phyloP scores from a whole-genome alignment of 768 basidiomycete species.

The Rhodotorula toruloides region DNA sequence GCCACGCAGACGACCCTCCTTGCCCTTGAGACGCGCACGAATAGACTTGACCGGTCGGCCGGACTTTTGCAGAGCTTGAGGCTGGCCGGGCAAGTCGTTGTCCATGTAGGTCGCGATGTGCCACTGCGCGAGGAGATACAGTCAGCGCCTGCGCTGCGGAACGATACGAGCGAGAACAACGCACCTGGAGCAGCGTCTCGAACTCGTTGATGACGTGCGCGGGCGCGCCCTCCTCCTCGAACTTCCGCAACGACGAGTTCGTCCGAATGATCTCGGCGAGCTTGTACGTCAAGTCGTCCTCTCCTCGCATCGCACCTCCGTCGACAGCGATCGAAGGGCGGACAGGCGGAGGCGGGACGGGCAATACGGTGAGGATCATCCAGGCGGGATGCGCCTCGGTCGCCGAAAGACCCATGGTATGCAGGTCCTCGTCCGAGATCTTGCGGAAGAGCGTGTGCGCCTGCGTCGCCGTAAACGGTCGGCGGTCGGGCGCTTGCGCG shows the following conservation, averaged over 20 bases:
- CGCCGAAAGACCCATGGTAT: slow-evolving; percentile 83
- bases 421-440: slow-evolving; percentile 81
- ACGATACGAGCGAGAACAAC: slow-evolving; percentile 35
- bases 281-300: slow-evolving; percentile 98
- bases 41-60: slow-evolving; percentile 97
- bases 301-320: slow-evolving; percentile 90
- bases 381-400: slow-evolving; percentile 96
- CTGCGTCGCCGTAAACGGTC: slow-evolving; percentile 51
- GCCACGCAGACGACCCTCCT: slow-evolving; percentile 94
- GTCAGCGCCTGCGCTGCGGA: not conserved
- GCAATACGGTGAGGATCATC: slow-evolving; percentile 98
- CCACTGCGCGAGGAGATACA: slow-evolving; percentile 55
- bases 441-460: slow-evolving; percentile 94
- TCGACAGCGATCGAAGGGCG: slow-evolving; percentile 97
- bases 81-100: slow-evolving; percentile 96
- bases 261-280: slow-evolving; percentile 94
- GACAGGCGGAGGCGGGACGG: slow-evolving; percentile 95
- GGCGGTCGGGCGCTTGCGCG: slow-evolving; percentile 35
- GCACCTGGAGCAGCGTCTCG: slow-evolving; percentile 87
- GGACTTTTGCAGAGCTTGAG: slow-evolving; percentile 93
- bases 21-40: slow-evolving; percentile 94
- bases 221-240: slow-evolving; percentile 94
- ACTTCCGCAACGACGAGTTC: slow-evolving; percentile 80
- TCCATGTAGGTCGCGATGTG: slow-evolving; percentile 99
- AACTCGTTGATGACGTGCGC: slow-evolving; percentile 93